Base-by-base conservation (phyloP, 2,329 filamentous ascomycete genomes). In the Lachnellula arida region DNA sequence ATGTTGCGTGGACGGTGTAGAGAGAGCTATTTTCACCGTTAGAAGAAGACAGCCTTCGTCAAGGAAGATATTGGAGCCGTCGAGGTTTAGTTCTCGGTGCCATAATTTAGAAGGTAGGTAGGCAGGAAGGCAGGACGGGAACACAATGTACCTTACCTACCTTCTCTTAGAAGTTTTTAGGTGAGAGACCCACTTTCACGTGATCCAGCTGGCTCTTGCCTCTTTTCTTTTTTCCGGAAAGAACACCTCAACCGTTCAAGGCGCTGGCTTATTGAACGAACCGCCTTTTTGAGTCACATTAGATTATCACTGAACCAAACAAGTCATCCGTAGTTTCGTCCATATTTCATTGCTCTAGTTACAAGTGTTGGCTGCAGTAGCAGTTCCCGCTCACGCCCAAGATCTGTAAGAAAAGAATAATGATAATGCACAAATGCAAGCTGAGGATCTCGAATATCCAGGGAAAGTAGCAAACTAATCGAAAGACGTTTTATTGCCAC, bases 341-440 rank as follows among this genome's bases (percentile, higher is more conserved):
- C 28, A 46, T 49, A 60, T 60, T 61, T 61, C 42, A 60, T 61
- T 65, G 53, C 58, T 67, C 63, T 65, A 67, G 58, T 57, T 65
- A 65, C 63, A 65, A 59, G 57, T 61, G 43, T 60, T 55, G 49
- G 51, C 59, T 56, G 57, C 57, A 48, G 53, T 47, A 40, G 51
- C 52, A 57, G 49, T 55, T 49, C 54, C 49, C 52, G 49, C 59
- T 47, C 52, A 52, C 53, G 55, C 55, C 51, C 51, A 32, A 59
- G 49, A 58, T 53, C 59, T 39, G 53, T 52, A 51, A 15, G 28
- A 51, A 55, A 57, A 59, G 46, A 55, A 62, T 62, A 65, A 62
- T 61, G 60, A 63, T 63, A 61, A 58, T 53, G 57, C 51, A 58
- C 48, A 62, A 51, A 37, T 39, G 51, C 46, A 42, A 8, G 17